Conservation (phyloP, 2,329 filamentous ascomycete species). For the Onygena corvina region DNA sequence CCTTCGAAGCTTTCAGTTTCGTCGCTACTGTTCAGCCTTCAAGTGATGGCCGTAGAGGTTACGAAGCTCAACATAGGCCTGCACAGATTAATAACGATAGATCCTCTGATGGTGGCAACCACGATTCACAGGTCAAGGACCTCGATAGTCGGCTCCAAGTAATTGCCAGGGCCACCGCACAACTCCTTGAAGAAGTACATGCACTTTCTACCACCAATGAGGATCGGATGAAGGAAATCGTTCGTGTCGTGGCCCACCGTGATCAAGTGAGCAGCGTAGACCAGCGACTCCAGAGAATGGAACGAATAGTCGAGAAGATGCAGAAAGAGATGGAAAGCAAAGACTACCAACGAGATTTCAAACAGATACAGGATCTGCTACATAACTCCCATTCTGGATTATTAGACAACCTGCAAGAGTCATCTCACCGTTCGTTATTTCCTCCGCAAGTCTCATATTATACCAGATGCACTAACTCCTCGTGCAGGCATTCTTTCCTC, state of each 20-base stretch:
- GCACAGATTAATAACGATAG: conserved; percentile 23
- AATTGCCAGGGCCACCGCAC: conserved; percentile 48
- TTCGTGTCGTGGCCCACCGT: conserved; percentile 26
- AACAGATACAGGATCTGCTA: conserved; percentile 43
- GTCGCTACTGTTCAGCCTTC: conserved; percentile 45
- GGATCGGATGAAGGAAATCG: conserved; percentile 42
- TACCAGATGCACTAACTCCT: conserved; percentile 15
- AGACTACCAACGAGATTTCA: conserved; percentile 46
- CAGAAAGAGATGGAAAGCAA: conserved; percentile 45
- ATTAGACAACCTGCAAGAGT: conserved; percentile 40
- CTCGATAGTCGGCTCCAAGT: conserved; percentile 67
- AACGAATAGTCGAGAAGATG: conserved; percentile 39
- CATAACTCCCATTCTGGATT: conserved; percentile 43
- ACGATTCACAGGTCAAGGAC: conserved; percentile 57
- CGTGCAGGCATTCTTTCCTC: conserved; percentile 41
- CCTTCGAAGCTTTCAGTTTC: conserved; percentile 86
- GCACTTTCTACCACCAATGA: conserved; percentile 42
- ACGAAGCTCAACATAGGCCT: conserved; percentile 21
- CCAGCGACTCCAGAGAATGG: conserved; percentile 42
- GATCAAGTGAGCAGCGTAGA: conserved; percentile 33
- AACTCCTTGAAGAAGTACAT: conserved; percentile 43
- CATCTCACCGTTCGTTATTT: conserved; percentile 38
- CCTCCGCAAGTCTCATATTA: not conserved
- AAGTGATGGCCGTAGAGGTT: conserved; percentile 19
- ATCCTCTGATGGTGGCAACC: conserved; percentile 18